A percentile compares a stretch with the other conserved stretches of the same genome.
These are phyloP conservation scores for Geotrichum histeridarum DNA, from an alignment of 1,139 yeast species.

Conservation along the genomic window DNA sequence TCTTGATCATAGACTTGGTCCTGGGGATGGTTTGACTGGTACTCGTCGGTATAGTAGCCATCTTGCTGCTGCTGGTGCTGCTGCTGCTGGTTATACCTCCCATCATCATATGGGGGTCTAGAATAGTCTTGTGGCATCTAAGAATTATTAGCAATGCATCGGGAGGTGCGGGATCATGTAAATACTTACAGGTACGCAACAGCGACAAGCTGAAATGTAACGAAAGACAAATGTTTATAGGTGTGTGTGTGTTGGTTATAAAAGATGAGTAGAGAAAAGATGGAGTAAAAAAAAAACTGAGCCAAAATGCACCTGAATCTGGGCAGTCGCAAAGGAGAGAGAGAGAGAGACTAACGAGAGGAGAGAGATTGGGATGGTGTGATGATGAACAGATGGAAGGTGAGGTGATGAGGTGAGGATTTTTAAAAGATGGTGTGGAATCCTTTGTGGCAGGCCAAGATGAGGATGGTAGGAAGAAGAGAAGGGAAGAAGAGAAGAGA, in stretches of 20 bases:
- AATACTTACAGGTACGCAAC: background rate
- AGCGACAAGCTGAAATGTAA: background rate
- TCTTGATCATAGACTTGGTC: constrained; percentile 37
- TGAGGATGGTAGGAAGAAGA: background rate
- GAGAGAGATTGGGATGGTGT: background rate
- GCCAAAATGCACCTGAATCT: background rate
- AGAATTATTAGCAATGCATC: background rate
- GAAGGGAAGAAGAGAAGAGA: background rate
- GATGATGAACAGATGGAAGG: background rate
- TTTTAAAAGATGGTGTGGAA: background rate
- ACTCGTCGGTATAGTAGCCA: constrained; percentile 28
- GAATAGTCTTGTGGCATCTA: constrained; percentile 15
- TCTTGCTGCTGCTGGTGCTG: no score
- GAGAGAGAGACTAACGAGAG: background rate
- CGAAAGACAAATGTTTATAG: no score
- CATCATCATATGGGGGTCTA: constrained; percentile 15
- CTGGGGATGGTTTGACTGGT: constrained; percentile 24
- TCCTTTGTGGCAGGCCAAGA: background rate
- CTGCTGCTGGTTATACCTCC: constrained; percentile 6
- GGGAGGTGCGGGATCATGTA: background rate
- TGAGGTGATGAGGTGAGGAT: background rate
- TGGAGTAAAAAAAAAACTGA: background rate
- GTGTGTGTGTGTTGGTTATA: background rate
- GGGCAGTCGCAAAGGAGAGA: background rate
- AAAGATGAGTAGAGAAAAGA: background rate